phyloP scores from a whole-genome alignment of 495 filamentous ascomycete species.

The Neurospora africana region DNA sequence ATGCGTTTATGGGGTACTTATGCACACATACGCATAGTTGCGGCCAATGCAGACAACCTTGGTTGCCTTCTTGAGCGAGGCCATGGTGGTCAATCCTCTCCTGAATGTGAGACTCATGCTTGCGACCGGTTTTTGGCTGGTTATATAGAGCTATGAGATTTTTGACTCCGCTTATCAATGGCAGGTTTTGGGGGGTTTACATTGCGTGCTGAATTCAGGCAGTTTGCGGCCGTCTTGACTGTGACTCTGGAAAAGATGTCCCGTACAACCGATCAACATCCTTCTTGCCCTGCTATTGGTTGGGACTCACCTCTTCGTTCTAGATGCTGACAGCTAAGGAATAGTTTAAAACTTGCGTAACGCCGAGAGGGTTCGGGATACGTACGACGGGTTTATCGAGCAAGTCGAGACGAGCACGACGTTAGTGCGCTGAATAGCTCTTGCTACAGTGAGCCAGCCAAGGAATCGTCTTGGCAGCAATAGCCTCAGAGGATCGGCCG shows the following conservation, averaged over 20 bases:
- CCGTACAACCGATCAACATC: neutral
- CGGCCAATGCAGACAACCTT: constrained; percentile 96
- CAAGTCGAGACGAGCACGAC: neutral
- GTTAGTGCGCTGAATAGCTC: neutral
- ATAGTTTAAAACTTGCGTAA: neutral
- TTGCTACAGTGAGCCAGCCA: neutral
- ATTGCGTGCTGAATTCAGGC: neutral
- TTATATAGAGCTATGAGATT: neutral
- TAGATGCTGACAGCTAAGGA: neutral
- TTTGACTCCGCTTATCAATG: neutral
- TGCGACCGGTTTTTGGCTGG: neutral
- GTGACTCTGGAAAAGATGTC: neutral
- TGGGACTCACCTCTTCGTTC: neutral
- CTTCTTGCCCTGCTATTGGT: neutral
- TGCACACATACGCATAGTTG: constrained; percentile 76
- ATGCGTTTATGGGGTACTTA: constrained; percentile 1
- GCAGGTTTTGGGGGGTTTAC: neutral
- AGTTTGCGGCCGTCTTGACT: neutral
- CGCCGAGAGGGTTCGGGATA: neutral
- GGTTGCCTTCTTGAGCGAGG: constrained; percentile 56
- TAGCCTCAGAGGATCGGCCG: neutral
- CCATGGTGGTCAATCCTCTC: constrained; percentile 42
- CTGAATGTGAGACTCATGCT: constrained; percentile 18
- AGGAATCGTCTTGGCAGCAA: neutral
- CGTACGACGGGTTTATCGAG: neutral